Evolutionary conservation across 306 rosid species (phyloP).

Genomic region (Medicago ruthenica): DNA sequence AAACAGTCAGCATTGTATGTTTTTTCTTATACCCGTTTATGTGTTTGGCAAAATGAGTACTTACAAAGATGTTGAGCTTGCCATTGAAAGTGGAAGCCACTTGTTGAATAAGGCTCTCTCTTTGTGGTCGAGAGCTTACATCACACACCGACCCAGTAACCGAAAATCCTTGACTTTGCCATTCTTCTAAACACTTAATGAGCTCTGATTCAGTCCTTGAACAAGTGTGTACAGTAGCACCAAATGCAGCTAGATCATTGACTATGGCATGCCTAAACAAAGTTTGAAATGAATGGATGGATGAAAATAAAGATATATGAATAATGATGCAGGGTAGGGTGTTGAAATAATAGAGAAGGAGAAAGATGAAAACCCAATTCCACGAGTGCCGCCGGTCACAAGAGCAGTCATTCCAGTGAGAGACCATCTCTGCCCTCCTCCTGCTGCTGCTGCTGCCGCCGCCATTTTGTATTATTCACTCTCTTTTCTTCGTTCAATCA

Average conservation of each 20-base stretch:
- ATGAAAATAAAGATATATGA: too few relatives aligned
- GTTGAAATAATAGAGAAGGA: background rate
- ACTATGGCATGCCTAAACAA: slow-evolving; percentile 71
- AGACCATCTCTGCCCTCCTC: slow-evolving; percentile 68
- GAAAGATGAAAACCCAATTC: slow-evolving; percentile 67
- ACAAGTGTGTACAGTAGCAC: slow-evolving; percentile 82
- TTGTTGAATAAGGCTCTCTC: slow-evolving; percentile 67
- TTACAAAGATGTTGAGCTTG: slow-evolving; percentile 72
- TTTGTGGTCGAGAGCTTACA: slow-evolving; percentile 57
- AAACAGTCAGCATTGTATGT: too few relatives aligned
- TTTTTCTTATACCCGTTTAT: too few relatives aligned
- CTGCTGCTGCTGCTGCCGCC: slow-evolving; percentile 27
- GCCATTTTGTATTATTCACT: slow-evolving; percentile 18
- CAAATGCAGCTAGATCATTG: slow-evolving; percentile 77
- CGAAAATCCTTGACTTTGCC: slow-evolving; percentile 63
- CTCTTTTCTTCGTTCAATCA: background rate
- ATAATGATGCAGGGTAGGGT: too few relatives aligned
- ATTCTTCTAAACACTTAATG: slow-evolving; percentile 60
- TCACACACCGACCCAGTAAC: slow-evolving; percentile 81
- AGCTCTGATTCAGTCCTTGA: slow-evolving; percentile 78
- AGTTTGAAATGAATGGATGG: background rate
- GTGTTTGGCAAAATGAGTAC: slow-evolving; percentile 13
- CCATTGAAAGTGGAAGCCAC: slow-evolving; percentile 59
- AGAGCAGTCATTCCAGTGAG: slow-evolving; percentile 79
- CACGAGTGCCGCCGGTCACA: slow-evolving; percentile 94